A percentile compares a stretch with the other conserved stretches of the same genome.
phyloP scores from a whole-genome alignment of 2,329 filamentous ascomycete species.

The Botryosphaeria dothidea region DNA sequence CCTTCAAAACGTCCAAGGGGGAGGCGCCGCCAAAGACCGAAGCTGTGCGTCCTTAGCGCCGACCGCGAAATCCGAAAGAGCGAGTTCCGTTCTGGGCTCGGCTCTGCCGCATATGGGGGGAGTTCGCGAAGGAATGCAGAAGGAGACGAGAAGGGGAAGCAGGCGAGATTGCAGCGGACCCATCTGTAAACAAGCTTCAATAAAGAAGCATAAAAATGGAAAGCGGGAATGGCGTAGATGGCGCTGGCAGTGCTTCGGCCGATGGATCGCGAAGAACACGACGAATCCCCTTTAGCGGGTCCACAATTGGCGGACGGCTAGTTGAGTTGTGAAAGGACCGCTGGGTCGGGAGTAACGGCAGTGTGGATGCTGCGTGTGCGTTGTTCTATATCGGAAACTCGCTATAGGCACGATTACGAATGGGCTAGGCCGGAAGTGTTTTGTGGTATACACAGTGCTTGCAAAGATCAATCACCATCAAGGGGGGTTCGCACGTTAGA shows the following conservation, averaged over 20 bases:
- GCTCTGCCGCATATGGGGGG: no score
- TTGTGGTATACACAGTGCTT: not conserved
- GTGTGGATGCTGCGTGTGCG: not conserved
- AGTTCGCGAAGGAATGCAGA: not conserved
- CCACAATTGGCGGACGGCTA: not conserved
- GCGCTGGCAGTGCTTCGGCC: not conserved
- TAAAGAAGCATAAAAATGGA: constrained; percentile 7
- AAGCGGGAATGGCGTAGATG: constrained; percentile 4
- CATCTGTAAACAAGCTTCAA: constrained; percentile 7
- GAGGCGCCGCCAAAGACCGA: not conserved
- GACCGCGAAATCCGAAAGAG: not conserved
- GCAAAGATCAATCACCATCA: not conserved
- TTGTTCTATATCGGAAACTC: constrained; percentile 5
- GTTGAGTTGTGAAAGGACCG: not conserved
- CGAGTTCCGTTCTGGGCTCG: no score
- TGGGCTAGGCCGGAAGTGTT: not conserved
- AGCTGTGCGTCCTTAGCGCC: not conserved
- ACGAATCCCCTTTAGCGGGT: not conserved
- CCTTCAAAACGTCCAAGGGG: not conserved
- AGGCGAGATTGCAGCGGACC: not conserved
- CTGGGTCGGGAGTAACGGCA: not conserved
- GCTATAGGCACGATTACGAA: constrained; percentile 12
- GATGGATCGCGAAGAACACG: not conserved
- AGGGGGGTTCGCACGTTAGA: not conserved
- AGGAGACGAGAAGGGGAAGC: not conserved